Base-by-base conservation (phyloP, 2,329 filamentous ascomycete species). In the Anisogramma anomala region DNA sequence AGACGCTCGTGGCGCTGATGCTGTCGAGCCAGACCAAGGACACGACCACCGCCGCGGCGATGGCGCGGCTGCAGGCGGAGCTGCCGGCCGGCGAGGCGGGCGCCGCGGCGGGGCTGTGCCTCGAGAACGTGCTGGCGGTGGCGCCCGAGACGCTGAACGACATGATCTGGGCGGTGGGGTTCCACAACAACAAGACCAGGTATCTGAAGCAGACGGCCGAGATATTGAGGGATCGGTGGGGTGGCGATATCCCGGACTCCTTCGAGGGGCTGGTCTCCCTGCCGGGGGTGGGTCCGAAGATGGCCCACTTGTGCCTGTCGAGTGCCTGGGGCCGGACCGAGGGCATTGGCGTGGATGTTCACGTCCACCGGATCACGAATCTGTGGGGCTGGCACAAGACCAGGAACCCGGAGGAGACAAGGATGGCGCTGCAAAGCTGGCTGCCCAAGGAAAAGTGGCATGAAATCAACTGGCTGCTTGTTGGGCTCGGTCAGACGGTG, bases 341-440 rank as follows among this genome's bases (percentile, higher is more conserved):
- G 54, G 88, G 88, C 6, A 94, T 95, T 49, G 88, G 88, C 19
- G 88, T 95, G 36, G 88, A 95, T 58, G 87, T 94, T 4, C 88
- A 95, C 61, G 88, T 95, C 3, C 88, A 94, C 62, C 82, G 88
- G 41, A 93, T 95, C 61, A 89, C 86, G 38, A 94, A 94, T 62
- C 67, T 94, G 20, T 94, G 87, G 87, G 83, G 84, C 3, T 95
- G 88, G 88, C 77, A 93, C 58, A 77, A 75, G 58, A 89, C 82
- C 2, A 79, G 77, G 52, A 82, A 68, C 10, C 88, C 88, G 0
- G 88, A 95, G 64, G 82, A 84, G 57, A 94, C 88, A 22, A 71
- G 88, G 32, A 63, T 69, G 40, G 75, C 77, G 25, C 67, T 95
- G 44, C 75, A 95, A 64, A 69, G 69, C 13, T 95, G 88, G 88